Conservation (phyloP, 2,329 filamentous ascomycete species). For the Fusarium sp. region DNA sequence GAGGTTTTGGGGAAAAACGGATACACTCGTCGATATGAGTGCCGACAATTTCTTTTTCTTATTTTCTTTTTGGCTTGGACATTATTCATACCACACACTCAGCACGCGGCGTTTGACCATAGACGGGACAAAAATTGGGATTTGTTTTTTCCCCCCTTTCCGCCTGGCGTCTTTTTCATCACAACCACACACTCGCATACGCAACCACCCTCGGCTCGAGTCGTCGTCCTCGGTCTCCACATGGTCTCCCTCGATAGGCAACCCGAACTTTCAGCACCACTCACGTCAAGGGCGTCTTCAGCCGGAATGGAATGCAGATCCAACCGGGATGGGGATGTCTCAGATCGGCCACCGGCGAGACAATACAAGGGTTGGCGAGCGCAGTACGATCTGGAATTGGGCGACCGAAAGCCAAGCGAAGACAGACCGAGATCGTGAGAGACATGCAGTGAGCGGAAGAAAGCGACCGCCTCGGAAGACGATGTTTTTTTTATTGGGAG, state of each 20-base stretch:
- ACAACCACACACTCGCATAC: constrained; percentile 1
- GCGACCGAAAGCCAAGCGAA: constrained; percentile 19
- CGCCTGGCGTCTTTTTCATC: constrained; percentile 12
- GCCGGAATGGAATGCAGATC: constrained; percentile 47
- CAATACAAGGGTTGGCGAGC: constrained; percentile 23
- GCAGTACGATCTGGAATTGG: constrained; percentile 8
- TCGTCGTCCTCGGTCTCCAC: constrained; percentile 9
- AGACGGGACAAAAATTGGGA: constrained; percentile 45
- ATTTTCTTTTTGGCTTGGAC: constrained; percentile 23
- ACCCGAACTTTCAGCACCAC: constrained; percentile 22
- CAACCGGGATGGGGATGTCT: constrained; percentile 47
- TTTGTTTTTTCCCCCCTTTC: constrained; percentile 34
- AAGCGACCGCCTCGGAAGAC: constrained; percentile 23
- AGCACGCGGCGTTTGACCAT: constrained; percentile 50
- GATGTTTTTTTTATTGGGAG: constrained; percentile 23
- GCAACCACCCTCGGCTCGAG: constrained; percentile 4
- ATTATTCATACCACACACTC: constrained; percentile 27
- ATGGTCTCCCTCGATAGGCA: constrained; percentile 19
- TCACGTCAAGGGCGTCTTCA: constrained; percentile 38
- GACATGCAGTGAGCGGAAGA: constrained; percentile 1
- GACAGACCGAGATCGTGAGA: constrained; percentile 8
- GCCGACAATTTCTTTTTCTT: constrained; percentile 17
- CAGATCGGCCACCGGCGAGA: constrained; percentile 36
- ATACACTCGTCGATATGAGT: constrained; percentile 28
- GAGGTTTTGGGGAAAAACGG: constrained; percentile 33